Conservation (phyloP, 2,329 filamentous ascomycete genomes). For the Ceratocystis cacaofunesta region DNA sequence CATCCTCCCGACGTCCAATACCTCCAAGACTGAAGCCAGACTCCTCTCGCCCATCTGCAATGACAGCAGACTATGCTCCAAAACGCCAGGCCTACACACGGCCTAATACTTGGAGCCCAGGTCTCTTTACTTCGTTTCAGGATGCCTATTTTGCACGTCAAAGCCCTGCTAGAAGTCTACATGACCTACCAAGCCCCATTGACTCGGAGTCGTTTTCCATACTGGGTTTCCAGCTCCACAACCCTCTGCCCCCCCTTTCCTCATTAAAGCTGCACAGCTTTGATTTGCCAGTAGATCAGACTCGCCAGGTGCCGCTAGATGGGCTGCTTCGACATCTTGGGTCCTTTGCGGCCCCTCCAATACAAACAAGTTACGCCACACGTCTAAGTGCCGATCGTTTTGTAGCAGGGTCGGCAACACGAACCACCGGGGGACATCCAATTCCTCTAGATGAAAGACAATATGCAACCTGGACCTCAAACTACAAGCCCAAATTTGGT, state of each 20-base stretch:
- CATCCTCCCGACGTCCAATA: no score
- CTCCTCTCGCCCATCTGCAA: no score
- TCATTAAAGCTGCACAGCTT: neutral
- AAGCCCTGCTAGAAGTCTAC: neutral
- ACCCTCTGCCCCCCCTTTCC: neutral
- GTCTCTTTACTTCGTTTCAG: neutral
- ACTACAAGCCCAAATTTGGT: no score
- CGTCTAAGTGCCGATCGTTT: conserved; percentile 9
- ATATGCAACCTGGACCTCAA: neutral
- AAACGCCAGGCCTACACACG: neutral
- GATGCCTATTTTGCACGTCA: neutral
- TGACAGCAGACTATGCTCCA: no score
- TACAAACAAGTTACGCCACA: neutral
- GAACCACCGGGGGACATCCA: neutral
- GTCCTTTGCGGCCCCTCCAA: neutral
- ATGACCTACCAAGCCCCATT: neutral
- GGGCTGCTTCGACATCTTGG: neutral
- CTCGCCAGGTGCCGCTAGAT: neutral
- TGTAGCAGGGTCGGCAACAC: conserved; percentile 1
- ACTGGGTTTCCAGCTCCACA: neutral
- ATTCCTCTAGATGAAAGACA: neutral
- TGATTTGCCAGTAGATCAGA: neutral
- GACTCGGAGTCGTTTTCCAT: neutral
- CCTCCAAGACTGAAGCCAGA: no score
- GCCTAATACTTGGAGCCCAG: neutral